Percentiles rank a stretch among this genome's conserved stretches.
These are phyloP conservation scores for Lactifluus subvellereus DNA, from an alignment of 768 basidiomycete species.

Conservation along the genomic window DNA sequence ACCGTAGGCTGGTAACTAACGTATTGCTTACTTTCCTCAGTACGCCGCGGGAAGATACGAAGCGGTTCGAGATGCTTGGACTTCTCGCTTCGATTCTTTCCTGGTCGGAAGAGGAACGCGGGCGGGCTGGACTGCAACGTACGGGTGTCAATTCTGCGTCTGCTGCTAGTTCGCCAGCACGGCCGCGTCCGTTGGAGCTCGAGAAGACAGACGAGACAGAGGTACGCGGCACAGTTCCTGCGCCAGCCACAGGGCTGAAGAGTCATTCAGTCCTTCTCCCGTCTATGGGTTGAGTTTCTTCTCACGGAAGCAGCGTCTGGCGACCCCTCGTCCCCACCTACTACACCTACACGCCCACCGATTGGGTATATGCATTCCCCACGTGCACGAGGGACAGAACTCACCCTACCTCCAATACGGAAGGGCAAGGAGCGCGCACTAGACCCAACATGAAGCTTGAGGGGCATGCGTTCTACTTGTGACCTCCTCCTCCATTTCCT, in stretches of 20 bases:
- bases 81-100: constrained; percentile 85
- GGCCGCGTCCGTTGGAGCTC: constrained; percentile 45
- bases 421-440: constrained; percentile 45
- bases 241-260: not conserved
- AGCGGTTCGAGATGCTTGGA: constrained; percentile 94
- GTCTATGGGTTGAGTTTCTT: constrained; percentile 96
- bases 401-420: constrained; percentile 37
- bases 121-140: constrained; percentile 82
- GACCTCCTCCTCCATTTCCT: not conserved
- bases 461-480: not conserved
- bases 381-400: constrained; percentile 37
- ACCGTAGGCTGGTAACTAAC: constrained; percentile 90
- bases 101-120: constrained; percentile 88
- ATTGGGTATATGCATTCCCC: constrained; percentile 24
- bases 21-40: constrained; percentile 85
- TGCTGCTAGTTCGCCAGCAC: constrained; percentile 28
- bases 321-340: constrained; percentile 24
- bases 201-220: constrained; percentile 84
- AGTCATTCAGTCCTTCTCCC: constrained; percentile 77
- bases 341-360: constrained; percentile 11
- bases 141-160: constrained; percentile 28
- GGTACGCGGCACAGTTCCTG: constrained; percentile 37
- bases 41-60: constrained; percentile 86
- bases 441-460: constrained; percentile 13
- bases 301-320: constrained; percentile 79